phyloP scores from a whole-genome alignment of 352 stramenopile species.

The Saprolegnia parasitica region DNA sequence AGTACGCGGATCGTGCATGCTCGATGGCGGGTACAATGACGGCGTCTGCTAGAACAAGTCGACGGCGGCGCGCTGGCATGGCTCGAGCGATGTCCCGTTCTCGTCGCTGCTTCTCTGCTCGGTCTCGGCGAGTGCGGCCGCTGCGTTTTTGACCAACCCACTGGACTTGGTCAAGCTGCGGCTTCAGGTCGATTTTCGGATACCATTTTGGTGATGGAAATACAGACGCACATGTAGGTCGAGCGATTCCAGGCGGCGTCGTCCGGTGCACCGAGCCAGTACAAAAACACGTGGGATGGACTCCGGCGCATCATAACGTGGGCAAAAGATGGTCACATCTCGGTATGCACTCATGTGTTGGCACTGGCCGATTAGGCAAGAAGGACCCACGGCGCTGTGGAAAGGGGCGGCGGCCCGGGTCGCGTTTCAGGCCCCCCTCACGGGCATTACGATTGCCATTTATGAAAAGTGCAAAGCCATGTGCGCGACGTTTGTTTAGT shows the following conservation, averaged over 20 bases:
- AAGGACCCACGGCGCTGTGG: slow-evolving; percentile 90
- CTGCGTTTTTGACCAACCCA: slow-evolving; percentile 95
- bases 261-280: slow-evolving; percentile 22
- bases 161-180: slow-evolving; percentile 96
- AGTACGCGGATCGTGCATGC: slow-evolving; percentile 30
- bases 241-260: slow-evolving; percentile 45
- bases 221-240: slow-evolving; percentile 35
- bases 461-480: slow-evolving; percentile 86
- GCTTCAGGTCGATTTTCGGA: slow-evolving; percentile 93
- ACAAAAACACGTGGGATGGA: slow-evolving; percentile 42
- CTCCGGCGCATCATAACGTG: slow-evolving; percentile 39
- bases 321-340: neutral
- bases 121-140: slow-evolving; percentile 80
- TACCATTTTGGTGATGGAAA: slow-evolving; percentile 37
- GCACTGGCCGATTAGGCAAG: slow-evolving; percentile 40
- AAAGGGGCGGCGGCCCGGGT: slow-evolving; percentile 92
- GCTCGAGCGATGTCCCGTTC: slow-evolving; percentile 44
- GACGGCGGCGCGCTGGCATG: slow-evolving; percentile 41
- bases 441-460: slow-evolving; percentile 95
- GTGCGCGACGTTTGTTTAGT: slow-evolving; percentile 15
- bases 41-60: slow-evolving; percentile 46
- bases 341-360: slow-evolving; percentile 25
- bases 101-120: slow-evolving; percentile 64
- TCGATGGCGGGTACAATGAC: neutral
- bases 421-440: slow-evolving; percentile 93